A percentile compares a stretch with the other conserved stretches of the same genome.
These are phyloP conservation scores for Bacidia gigantensis DNA, from an alignment of 495 filamentous ascomycete genomes.

Conservation along the genomic window DNA sequence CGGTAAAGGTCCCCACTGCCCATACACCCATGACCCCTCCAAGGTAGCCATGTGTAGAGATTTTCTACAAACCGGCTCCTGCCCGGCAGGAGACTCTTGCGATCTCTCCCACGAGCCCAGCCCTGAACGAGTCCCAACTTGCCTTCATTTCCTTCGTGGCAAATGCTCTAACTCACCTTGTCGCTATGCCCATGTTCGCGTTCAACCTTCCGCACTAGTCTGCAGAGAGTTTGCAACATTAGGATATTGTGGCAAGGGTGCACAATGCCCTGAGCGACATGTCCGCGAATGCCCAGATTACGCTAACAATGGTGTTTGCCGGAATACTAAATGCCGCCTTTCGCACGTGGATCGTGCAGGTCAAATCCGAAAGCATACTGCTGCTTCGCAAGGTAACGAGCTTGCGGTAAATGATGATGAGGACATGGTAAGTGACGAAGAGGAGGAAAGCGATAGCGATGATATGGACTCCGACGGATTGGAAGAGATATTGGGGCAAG, in stretches of 20 bases:
- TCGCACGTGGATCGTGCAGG: conserved; percentile 80
- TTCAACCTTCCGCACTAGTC: conserved; percentile 67
- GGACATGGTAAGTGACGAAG: conserved; percentile 75
- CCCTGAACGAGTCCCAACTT: conserved; percentile 72
- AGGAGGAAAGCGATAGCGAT: conserved; percentile 62
- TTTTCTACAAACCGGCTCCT: conserved; percentile 68
- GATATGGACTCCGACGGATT: conserved; percentile 84
- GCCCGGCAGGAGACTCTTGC: conserved; percentile 66
- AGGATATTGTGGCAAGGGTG: conserved; percentile 83
- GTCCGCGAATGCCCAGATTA: conserved; percentile 88
- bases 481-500: conserved; percentile 47
- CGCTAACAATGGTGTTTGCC: conserved; percentile 78
- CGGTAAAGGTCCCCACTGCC: conserved; percentile 64
- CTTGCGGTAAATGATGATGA: conserved; percentile 38
- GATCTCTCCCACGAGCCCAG: conserved; percentile 87
- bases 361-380: conserved; percentile 47
- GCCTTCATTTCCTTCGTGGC: conserved; percentile 80
- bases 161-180: conserved; percentile 82
- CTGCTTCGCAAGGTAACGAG: conserved; percentile 24
- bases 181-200: conserved; percentile 76
- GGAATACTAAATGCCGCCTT: conserved; percentile 67
- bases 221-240: conserved; percentile 74
- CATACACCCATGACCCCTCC: conserved; percentile 68
- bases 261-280: conserved; percentile 67
- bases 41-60: conserved; percentile 88